A percentile compares a stretch with the other conserved stretches of the same genome.
Conservation (phyloP, 495 filamentous ascomycete genomes). For the Penicillium lagena region DNA sequence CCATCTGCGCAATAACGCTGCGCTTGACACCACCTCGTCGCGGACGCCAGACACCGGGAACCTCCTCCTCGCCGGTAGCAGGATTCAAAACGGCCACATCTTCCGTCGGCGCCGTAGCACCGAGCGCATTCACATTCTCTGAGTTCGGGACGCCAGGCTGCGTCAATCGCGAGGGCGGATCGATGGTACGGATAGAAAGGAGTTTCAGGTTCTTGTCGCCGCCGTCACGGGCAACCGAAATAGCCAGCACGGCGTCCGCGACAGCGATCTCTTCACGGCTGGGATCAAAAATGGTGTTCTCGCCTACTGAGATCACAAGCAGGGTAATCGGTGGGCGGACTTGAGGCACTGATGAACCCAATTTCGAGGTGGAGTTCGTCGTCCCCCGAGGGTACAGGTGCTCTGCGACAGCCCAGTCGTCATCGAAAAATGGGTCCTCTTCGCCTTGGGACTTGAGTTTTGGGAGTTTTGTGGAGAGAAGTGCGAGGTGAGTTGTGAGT, state of each 20-base stretch:
- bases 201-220: slow-evolving; percentile 36
- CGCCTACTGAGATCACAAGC: slow-evolving; percentile 77
- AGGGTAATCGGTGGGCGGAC: slow-evolving; percentile 75
- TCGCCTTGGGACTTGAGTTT: slow-evolving; percentile 75
- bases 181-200: slow-evolving; percentile 60
- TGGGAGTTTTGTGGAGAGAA: slow-evolving; percentile 80
- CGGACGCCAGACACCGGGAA: slow-evolving; percentile 72
- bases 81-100: slow-evolving; percentile 19
- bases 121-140: slow-evolving; percentile 57
- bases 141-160: slow-evolving; percentile 63
- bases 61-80: slow-evolving; percentile 42
- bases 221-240: slow-evolving; percentile 51
- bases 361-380: background rate
- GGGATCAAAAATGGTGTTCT: slow-evolving; percentile 92
- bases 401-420: slow-evolving; percentile 85
- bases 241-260: slow-evolving; percentile 78
- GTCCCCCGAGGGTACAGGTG: slow-evolving; percentile 62
- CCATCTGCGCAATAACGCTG: slow-evolving; percentile 57
- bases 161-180: slow-evolving; percentile 66
- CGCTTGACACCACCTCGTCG: slow-evolving; percentile 70
- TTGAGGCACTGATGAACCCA: slow-evolving; percentile 6
- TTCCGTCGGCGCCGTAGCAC: slow-evolving; percentile 25
- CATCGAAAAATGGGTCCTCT: slow-evolving; percentile 96
- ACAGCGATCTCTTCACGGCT: slow-evolving; percentile 84
- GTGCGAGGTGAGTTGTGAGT: slow-evolving; percentile 91